A percentile compares a stretch with the other conserved stretches of the same genome.
phyloP scores from a whole-genome alignment of 164 flowering plant species.

The Echeveria elegans region DNA sequence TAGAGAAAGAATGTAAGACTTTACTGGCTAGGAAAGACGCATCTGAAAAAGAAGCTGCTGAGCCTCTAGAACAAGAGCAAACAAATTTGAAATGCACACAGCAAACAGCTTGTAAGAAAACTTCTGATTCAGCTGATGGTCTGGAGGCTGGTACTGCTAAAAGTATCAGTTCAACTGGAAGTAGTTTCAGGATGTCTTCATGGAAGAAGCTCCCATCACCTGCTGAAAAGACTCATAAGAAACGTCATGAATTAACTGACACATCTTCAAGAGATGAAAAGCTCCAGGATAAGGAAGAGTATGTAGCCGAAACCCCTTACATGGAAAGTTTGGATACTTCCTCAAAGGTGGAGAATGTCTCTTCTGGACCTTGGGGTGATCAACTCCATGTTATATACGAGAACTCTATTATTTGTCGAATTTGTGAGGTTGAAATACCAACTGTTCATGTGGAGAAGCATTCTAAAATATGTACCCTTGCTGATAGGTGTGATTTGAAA shows the following conservation, averaged over 20 bases:
- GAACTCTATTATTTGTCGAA: slow-evolving; percentile 80
- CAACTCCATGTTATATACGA: slow-evolving; percentile 42
- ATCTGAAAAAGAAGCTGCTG: neutral
- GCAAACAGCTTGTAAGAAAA: slow-evolving; percentile 24
- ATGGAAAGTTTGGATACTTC: slow-evolving; percentile 30
- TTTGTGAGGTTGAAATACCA: slow-evolving; percentile 95
- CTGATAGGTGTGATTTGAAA: slow-evolving; percentile 91
- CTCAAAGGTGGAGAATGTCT: slow-evolving; percentile 19
- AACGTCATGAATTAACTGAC: slow-evolving; percentile 31
- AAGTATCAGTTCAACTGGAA: slow-evolving; percentile 53
- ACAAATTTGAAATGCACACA: slow-evolving; percentile 8
- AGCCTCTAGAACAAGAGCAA: neutral
- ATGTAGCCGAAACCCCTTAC: slow-evolving; percentile 12
- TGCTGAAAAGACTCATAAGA: slow-evolving; percentile 50
- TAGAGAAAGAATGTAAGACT: slow-evolving; percentile 15
- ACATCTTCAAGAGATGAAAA: slow-evolving; percentile 21
- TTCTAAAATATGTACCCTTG: slow-evolving; percentile 89
- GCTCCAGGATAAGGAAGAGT: slow-evolving; percentile 22
- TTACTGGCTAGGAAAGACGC: neutral
- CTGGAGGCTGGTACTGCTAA: slow-evolving; percentile 53
- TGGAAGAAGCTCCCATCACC: slow-evolving; percentile 92
- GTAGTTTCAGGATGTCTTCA: slow-evolving; percentile 77
- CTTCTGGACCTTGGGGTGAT: slow-evolving; percentile 46
- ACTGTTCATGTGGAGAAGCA: slow-evolving; percentile 85
- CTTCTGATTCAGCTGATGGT: slow-evolving; percentile 24